Percentiles rank a stretch among this genome's conserved stretches.
Conservation (phyloP, 1,284 basidiomycete genomes). For the Pseudozyma hubeiensis region DNA sequence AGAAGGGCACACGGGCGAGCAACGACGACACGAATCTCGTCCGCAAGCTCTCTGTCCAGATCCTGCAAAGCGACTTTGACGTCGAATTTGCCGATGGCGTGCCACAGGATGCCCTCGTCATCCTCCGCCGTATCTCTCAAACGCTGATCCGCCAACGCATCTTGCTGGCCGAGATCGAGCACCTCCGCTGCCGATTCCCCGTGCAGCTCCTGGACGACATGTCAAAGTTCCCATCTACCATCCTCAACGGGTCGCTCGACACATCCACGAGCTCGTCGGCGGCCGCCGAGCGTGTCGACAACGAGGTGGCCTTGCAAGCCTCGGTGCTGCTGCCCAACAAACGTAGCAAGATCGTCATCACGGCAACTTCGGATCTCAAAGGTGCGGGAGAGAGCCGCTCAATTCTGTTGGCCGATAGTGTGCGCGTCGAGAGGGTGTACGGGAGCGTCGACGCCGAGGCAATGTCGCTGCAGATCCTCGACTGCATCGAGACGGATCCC, state of each 20-base stretch:
- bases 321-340: conserved; percentile 47
- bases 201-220: conserved; percentile 40
- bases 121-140: conserved; percentile 49
- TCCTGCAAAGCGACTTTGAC: conserved; percentile 40
- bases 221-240: conserved; percentile 3
- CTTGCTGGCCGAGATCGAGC: conserved; percentile 52
- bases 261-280: conserved; percentile 17
- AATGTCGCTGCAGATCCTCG: conserved; percentile 50
- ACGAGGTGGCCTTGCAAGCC: conserved; percentile 45
- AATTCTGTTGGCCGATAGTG: conserved; percentile 41
- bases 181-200: conserved; percentile 51
- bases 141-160: conserved; percentile 47
- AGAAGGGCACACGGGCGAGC: conserved; percentile 28
- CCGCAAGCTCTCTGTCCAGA: conserved; percentile 36
- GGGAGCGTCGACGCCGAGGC: conserved; percentile 49
- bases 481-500: conserved; percentile 51
- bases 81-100: conserved; percentile 41
- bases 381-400: conserved; percentile 32
- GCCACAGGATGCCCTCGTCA: conserved; percentile 36
- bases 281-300: conserved; percentile 11
- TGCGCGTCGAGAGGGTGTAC: conserved; percentile 52
- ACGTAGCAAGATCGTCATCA: conserved; percentile 52
- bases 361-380: conserved; percentile 44
- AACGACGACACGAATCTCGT: conserved; percentile 43
- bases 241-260: conserved; percentile 29